Evolutionary conservation across 2,329 filamentous ascomycete genomes (phyloP), one percentile per base, ranked within the genome.

Genomic region (Ceratocystis destructans): DNA sequence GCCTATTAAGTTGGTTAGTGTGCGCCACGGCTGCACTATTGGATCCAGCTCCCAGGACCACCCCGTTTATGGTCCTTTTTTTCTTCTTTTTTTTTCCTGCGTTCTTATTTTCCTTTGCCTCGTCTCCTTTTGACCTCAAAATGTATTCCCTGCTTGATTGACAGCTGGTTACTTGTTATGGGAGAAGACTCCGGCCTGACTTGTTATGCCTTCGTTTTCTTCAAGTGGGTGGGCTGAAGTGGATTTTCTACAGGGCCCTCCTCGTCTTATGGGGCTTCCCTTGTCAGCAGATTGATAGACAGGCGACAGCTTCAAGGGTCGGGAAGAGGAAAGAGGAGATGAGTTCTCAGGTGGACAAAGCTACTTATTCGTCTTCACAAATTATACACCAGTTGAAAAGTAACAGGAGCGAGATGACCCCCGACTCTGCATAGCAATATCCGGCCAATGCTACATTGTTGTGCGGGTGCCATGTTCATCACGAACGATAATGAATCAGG

Each of bases 11-110:
- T n/a, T n/a, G 37, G 53, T 59, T 59, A 59, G 53, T 33, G 53
- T 59, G 53, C 53, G 53, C 53, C 53, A 59, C 53, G 4, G 53
- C 53, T 33, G 53, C 53, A 31, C 53, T 59, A 59, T 59, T 59
- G 28, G 7, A 59, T 59, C 53, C 53, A 59, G 53, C 53, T 59
- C 53, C 53, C 25, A 59, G 53, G 53, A 8, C 53, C 53, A 37
- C 53, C 53, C 53, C 53, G 4, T 57, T 15, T n/a, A 33, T 28
- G 20, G 12, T n/a, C 3, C 25, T 28, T 28, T 22, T 28, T 28
- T 25, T 8, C 10, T 55, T 1, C 3, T 5, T n/a, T 50, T n/a
- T 50, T n/a, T 50, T n/a, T n/a, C 12, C 28, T 25, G 28, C 22
- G 5, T 25, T 28, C 17, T 59, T 31, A n/a, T 17, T 17, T 8